A percentile compares a stretch with the other conserved stretches of the same genome.
Conservation (phyloP, 2,329 filamentous ascomycete genomes). For the Fonsecaea erecta region DNA sequence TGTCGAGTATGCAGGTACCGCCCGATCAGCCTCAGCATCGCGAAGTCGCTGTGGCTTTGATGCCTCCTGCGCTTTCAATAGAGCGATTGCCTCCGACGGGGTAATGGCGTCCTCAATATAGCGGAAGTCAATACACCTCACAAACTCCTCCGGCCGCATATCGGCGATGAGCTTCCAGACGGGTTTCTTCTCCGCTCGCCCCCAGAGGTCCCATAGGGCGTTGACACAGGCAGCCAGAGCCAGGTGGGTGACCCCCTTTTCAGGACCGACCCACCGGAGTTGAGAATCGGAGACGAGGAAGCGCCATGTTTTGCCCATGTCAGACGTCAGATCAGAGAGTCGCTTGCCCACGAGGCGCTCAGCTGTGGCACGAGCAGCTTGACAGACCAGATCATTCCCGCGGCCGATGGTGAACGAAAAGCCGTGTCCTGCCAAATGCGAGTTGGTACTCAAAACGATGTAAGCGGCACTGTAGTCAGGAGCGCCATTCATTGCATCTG, state of each 20-base stretch:
- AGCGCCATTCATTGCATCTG: slow-evolving; percentile 77
- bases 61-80: slow-evolving; percentile 68
- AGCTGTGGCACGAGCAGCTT: slow-evolving; percentile 73
- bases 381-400: slow-evolving; percentile 83
- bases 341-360: slow-evolving; percentile 72
- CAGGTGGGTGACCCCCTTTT: slow-evolving; percentile 93
- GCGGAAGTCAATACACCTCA: slow-evolving; percentile 87
- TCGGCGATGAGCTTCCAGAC: slow-evolving; percentile 90
- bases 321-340: slow-evolving; percentile 53
- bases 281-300: slow-evolving; percentile 90
- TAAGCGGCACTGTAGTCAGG: slow-evolving; percentile 95
- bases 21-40: slow-evolving; percentile 73
- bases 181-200: slow-evolving; percentile 81
- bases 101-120: slow-evolving; percentile 95
- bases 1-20: slow-evolving; percentile 90
- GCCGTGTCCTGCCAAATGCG: slow-evolving; percentile 50
- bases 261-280: slow-evolving; percentile 89
- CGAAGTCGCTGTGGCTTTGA: slow-evolving; percentile 73
- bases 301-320: slow-evolving; percentile 71
- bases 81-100: slow-evolving; percentile 75
- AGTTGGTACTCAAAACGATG: slow-evolving; percentile 85
- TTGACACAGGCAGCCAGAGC: slow-evolving; percentile 88
- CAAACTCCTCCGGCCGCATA: slow-evolving; percentile 86
- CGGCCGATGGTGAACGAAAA: slow-evolving; percentile 60
- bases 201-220: slow-evolving; percentile 95